phyloP scores from a whole-genome alignment of 2,329 filamentous ascomycete genomes.

The Coniella lustricola region DNA sequence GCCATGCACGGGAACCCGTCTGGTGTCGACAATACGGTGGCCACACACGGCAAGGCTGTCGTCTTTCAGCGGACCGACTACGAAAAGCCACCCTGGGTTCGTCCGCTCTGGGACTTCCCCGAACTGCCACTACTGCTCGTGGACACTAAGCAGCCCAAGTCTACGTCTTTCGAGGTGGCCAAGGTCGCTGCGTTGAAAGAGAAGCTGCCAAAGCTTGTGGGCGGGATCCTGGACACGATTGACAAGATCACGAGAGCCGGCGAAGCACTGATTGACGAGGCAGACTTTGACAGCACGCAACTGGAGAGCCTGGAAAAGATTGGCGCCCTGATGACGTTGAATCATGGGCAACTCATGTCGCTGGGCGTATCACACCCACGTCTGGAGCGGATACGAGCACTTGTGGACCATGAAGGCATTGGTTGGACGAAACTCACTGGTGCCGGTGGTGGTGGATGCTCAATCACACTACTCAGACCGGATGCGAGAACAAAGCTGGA shows the following conservation, averaged over 20 bases:
- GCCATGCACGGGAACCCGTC: slow-evolving; percentile 96
- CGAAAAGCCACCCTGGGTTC: slow-evolving; percentile 67
- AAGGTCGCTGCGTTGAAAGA: slow-evolving; percentile 73
- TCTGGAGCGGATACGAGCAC: slow-evolving; percentile 81
- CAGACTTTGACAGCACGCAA: slow-evolving; percentile 60
- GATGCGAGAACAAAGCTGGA: slow-evolving; percentile 50
- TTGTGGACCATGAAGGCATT: slow-evolving; percentile 81
- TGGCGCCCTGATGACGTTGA: slow-evolving; percentile 85
- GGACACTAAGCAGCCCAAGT: slow-evolving; percentile 82
- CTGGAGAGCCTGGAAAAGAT: slow-evolving; percentile 61
- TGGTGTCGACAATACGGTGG: slow-evolving; percentile 93
- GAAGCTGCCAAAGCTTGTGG: slow-evolving; percentile 68
- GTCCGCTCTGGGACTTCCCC: slow-evolving; percentile 77
- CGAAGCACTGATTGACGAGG: slow-evolving; percentile 46
- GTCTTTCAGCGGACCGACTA: slow-evolving; percentile 80
- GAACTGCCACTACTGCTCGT: slow-evolving; percentile 85
- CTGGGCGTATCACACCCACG: slow-evolving; percentile 92
- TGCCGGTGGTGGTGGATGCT: slow-evolving; percentile 90
- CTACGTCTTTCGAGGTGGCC: slow-evolving; percentile 75
- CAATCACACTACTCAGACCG: slow-evolving; percentile 80
- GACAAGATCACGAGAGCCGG: slow-evolving; percentile 60
- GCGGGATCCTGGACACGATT: slow-evolving; percentile 77
- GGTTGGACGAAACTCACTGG: slow-evolving; percentile 98
- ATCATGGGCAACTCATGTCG: slow-evolving; percentile 86
- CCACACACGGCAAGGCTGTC: slow-evolving; percentile 88